Evolutionary conservation across 2,329 filamentous ascomycete species (phyloP).

Genomic region (Venturia asperata): DNA sequence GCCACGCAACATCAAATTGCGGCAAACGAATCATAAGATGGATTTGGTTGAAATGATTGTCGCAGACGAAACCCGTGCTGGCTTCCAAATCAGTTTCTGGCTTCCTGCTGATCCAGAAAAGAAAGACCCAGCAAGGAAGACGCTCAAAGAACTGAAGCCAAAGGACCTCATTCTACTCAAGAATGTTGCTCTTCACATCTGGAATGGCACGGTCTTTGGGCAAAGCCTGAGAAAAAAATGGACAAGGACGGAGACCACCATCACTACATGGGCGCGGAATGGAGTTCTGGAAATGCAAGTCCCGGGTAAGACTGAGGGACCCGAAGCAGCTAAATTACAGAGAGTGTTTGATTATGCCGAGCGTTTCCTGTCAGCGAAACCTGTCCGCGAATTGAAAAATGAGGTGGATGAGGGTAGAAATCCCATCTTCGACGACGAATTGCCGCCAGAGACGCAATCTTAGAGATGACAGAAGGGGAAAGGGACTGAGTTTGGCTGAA

Average conservation of each 20-base stretch:
- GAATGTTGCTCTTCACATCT: slow-evolving; percentile 71
- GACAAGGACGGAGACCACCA: slow-evolving; percentile 11
- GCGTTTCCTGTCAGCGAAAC: background rate
- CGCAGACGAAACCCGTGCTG: slow-evolving; percentile 75
- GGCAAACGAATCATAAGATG: slow-evolving; percentile 43
- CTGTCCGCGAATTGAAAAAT: background rate
- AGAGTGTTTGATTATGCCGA: slow-evolving; percentile 3
- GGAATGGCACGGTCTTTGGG: slow-evolving; percentile 71
- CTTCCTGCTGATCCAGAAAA: slow-evolving; percentile 39
- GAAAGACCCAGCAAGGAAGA: slow-evolving; percentile 30
- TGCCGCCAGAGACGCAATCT: slow-evolving; percentile 28
- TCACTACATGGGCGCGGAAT: background rate
- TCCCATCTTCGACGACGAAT: background rate
- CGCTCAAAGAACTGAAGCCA: slow-evolving; percentile 47
- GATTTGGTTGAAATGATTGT: slow-evolving; percentile 71
- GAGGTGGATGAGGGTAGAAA: background rate
- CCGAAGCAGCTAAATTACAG: background rate
- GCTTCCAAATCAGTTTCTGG: slow-evolving; percentile 83
- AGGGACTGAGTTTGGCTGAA: background rate
- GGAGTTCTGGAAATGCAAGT: background rate
- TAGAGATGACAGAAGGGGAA: background rate
- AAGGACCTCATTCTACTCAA: slow-evolving; percentile 74
- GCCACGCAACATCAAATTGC: slow-evolving; percentile 60
- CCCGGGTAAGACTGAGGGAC: background rate
- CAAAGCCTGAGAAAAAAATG: slow-evolving; percentile 55